Evolutionary conservation across 148 eudicot genomes (phyloP).

Genomic region (Camellia sinensis): DNA sequence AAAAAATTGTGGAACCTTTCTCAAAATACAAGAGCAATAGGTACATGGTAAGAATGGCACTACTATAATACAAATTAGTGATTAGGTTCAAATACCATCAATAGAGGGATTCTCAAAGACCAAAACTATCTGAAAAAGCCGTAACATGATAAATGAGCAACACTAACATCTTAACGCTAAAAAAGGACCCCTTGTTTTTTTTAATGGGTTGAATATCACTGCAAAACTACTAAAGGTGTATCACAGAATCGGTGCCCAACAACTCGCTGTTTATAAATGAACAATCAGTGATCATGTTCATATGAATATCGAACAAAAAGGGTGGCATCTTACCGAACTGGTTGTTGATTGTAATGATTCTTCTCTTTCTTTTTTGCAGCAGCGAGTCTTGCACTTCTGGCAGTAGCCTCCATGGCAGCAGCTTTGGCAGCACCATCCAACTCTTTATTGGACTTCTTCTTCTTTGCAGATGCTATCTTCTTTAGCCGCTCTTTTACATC

Average conservation of each 20-base stretch:
- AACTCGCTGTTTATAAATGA: constrained; percentile 8
- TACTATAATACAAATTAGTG: no score
- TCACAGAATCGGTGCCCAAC: background rate
- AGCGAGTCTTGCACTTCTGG: constrained; percentile 58
- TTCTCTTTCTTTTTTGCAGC: constrained; percentile 71
- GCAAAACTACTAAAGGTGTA: background rate
- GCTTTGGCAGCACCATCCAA: constrained; percentile 46
- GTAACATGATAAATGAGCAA: no score
- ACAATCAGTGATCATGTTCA: background rate
- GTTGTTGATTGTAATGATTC: constrained; percentile 66
- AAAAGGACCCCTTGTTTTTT: no score
- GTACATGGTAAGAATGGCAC: no score
- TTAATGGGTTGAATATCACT: no score
- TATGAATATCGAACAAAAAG: background rate
- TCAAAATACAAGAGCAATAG: no score
- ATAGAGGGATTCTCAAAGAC: no score
- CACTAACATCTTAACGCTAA: no score
- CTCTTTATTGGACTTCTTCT: constrained; percentile 57
- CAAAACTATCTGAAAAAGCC: no score
- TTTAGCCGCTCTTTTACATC: constrained; percentile 60
- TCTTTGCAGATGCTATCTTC: constrained; percentile 52
- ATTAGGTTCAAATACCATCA: no score
- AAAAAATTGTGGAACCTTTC: no score
- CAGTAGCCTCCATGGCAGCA: constrained; percentile 58
- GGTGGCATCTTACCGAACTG: constrained; percentile 33